A percentile compares a stretch with the other conserved stretches of the same genome.
Evolutionary conservation across 1,139 yeast species (phyloP).

Genomic region (Zygotorulaspora mrakii): DNA sequence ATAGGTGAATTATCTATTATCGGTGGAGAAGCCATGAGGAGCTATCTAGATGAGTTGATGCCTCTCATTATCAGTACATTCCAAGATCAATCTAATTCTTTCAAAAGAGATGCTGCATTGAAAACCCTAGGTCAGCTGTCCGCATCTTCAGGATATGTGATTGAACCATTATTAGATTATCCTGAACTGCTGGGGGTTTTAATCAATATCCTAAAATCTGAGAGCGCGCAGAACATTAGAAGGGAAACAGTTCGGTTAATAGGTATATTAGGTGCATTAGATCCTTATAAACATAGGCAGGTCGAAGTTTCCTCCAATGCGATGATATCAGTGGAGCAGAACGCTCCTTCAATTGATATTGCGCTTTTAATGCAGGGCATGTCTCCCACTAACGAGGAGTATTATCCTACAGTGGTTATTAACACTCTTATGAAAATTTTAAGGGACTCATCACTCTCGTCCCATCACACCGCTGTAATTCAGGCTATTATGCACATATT

Average conservation of each 20-base stretch:
- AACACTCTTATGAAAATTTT: conserved; percentile 76
- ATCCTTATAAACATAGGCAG: conserved; percentile 92
- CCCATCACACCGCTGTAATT: conserved; percentile 86
- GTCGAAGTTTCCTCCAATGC: conserved; percentile 69
- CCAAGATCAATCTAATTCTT: conserved; percentile 84
- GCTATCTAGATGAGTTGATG: conserved; percentile 73
- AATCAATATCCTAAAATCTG: conserved; percentile 76
- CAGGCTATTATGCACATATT: conserved; percentile 90
- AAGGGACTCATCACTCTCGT: conserved; percentile 76
- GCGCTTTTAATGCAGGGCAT: conserved; percentile 88
- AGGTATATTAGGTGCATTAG: conserved; percentile 94
- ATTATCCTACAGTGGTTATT: conserved; percentile 92
- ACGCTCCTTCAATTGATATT: conserved; percentile 86
- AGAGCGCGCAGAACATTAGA: conserved; percentile 66
- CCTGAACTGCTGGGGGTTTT: conserved; percentile 83
- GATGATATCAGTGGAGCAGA: conserved; percentile 66
- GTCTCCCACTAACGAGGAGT: conserved; percentile 91
- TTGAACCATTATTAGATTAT: conserved; percentile 86
- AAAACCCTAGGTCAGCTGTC: conserved; percentile 85
- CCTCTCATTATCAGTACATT: conserved; percentile 82
- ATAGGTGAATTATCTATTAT: conserved; percentile 86
- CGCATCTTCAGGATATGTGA: conserved; percentile 89
- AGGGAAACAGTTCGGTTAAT: conserved; percentile 83
- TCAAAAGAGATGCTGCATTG: conserved; percentile 85
- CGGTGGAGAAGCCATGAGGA: conserved; percentile 79